A percentile compares a stretch with the other conserved stretches of the same genome.
These are phyloP conservation scores for Tetrastigma voinierianum DNA, from an alignment of 164 flowering plant genomes.

Conservation along the genomic window DNA sequence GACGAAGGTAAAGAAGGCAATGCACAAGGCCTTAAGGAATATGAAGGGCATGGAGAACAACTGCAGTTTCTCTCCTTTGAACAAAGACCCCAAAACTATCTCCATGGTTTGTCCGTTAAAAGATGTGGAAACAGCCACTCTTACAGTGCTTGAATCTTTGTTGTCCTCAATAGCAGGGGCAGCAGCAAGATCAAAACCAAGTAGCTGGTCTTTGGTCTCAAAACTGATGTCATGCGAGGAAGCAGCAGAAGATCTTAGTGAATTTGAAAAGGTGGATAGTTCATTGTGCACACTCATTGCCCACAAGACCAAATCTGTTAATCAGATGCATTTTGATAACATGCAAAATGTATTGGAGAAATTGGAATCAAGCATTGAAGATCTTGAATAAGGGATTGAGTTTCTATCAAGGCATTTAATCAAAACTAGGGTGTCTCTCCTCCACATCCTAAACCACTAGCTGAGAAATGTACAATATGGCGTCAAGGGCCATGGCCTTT, in stretches of 20 bases:
- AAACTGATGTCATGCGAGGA: neutral
- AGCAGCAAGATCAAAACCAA: conserved; percentile 9
- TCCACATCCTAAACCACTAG: too few relatives aligned
- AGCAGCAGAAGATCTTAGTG: neutral
- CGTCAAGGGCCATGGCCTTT: too few relatives aligned
- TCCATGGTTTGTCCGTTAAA: conserved; percentile 8
- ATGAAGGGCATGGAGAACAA: conserved; percentile 11
- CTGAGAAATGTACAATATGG: too few relatives aligned
- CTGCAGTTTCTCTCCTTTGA: too few relatives aligned
- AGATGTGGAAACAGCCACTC: conserved; percentile 21
- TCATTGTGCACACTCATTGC: neutral
- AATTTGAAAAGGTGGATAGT: conserved; percentile 17
- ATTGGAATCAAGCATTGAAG: too few relatives aligned
- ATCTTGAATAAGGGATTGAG: too few relatives aligned
- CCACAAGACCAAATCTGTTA: too few relatives aligned
- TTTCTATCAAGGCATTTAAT: too few relatives aligned
- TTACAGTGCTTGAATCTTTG: conserved; percentile 24
- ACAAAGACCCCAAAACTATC: neutral
- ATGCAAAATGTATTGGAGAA: too few relatives aligned
- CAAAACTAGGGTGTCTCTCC: too few relatives aligned
- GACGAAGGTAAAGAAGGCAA: conserved; percentile 24
- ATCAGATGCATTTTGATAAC: too few relatives aligned
- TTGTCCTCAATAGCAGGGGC: conserved; percentile 6
- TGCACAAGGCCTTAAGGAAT: conserved; percentile 22
- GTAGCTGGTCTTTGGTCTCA: conserved; percentile 17